These are phyloP conservation scores for Haplosporangium sp. DNA, from an alignment of 371 early-diverging fungal genomes.

Conservation along the genomic window DNA sequence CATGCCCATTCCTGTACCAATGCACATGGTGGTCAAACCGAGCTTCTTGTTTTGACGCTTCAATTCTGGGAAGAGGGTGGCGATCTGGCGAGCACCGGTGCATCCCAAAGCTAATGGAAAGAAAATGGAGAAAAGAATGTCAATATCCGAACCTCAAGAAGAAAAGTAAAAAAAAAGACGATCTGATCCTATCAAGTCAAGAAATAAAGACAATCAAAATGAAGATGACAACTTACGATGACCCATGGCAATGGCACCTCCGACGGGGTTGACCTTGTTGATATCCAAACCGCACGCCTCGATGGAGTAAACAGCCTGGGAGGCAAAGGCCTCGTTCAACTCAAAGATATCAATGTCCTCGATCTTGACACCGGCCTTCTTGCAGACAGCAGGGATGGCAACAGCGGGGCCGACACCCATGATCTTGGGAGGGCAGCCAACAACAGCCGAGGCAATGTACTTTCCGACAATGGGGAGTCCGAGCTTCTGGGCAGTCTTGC, in stretches of 20 bases:
- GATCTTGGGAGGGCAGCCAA: constrained; percentile 94
- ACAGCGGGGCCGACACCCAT: constrained; percentile 98
- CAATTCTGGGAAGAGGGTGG: constrained; percentile 94
- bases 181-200: not conserved
- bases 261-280: constrained; percentile 96
- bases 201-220: constrained; percentile 33
- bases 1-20: constrained; percentile 98
- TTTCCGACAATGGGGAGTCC: constrained; percentile 90
- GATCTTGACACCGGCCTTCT: constrained; percentile 83
- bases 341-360: constrained; percentile 87
- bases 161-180: not conserved
- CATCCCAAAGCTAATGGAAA: constrained; percentile 73
- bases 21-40: constrained; percentile 95
- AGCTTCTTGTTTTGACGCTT: constrained; percentile 86
- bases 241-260: constrained; percentile 98
- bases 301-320: constrained; percentile 94
- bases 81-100: constrained; percentile 97
- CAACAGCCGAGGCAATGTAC: constrained; percentile 89
- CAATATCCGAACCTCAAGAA: not conserved
- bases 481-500: constrained; percentile 90
- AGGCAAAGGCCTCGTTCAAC: constrained; percentile 99
- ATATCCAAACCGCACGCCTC: constrained; percentile 86
- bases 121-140: constrained; percentile 49
- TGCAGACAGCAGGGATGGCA: constrained; percentile 92
- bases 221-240: constrained; percentile 69